Evolutionary conservation across 495 filamentous ascomycete species (phyloP).

Genomic region (Penicillium atrosanguineum): DNA sequence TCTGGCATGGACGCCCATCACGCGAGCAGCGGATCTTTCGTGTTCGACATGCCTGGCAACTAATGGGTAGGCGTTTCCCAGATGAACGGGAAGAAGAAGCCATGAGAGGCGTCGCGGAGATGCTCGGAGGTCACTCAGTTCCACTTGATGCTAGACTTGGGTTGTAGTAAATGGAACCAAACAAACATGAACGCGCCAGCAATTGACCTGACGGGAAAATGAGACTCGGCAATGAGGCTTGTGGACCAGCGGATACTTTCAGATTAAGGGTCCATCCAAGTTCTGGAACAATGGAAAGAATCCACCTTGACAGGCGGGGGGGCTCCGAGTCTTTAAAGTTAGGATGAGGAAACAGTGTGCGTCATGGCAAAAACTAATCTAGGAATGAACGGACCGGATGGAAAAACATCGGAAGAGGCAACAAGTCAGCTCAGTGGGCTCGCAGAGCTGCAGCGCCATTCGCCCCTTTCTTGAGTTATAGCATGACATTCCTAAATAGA

Average conservation of each 20-base stretch:
- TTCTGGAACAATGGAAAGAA: not conserved
- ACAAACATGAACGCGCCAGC: not conserved
- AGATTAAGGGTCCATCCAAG: constrained; percentile 4
- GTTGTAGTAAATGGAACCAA: not conserved
- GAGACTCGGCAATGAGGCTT: not conserved
- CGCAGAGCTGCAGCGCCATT: not conserved
- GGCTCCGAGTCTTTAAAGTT: not conserved
- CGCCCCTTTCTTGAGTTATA: not conserved
- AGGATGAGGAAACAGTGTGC: not conserved
- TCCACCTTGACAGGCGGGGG: not conserved
- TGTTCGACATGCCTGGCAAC: constrained; percentile 41
- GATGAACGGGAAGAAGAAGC: constrained; percentile 27
- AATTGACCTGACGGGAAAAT: not conserved
- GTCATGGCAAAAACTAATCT: constrained; percentile 6
- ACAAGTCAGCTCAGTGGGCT: not conserved
- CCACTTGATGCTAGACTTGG: not conserved
- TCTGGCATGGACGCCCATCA: constrained; percentile 41
- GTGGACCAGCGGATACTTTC: constrained; percentile 1
- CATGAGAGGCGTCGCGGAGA: constrained; percentile 8
- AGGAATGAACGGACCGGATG: not conserved
- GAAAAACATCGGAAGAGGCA: not conserved
- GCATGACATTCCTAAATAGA: not conserved
- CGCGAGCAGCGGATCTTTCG: constrained; percentile 43
- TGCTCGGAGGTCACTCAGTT: not conserved
- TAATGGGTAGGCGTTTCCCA: constrained; percentile 41